phyloP scores from a whole-genome alignment of 129 eudicot species.

The Centella asiatica region DNA sequence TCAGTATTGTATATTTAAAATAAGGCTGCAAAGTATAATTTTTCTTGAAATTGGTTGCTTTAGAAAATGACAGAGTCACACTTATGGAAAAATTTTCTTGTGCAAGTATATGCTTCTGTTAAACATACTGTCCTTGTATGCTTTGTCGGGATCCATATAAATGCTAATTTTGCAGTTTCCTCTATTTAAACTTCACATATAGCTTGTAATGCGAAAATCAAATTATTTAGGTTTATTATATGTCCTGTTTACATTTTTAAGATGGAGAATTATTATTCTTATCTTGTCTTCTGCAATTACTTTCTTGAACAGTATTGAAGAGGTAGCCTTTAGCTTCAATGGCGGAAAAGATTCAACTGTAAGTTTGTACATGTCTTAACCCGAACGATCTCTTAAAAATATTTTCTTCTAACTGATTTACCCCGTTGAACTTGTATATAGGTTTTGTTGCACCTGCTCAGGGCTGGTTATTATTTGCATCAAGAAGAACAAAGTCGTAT shows the following conservation, averaged over 20 bases:
- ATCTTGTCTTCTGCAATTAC: conserved; percentile 4
- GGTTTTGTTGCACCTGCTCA: conserved; percentile 82
- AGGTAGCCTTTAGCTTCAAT: conserved; percentile 95
- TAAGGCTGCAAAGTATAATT: neutral
- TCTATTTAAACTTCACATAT: neutral
- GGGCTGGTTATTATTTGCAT: conserved; percentile 81
- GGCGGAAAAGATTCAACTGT: conserved; percentile 99
- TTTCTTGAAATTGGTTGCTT: no score
- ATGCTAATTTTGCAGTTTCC: no score
- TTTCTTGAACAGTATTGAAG: conserved; percentile 57
- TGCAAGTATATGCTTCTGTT: no score
- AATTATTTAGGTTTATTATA: neutral
- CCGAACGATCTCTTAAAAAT: neutral
- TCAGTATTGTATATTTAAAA: neutral
- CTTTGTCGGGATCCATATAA: no score
- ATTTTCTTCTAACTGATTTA: neutral
- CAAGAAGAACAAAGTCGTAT: conserved; percentile 29
- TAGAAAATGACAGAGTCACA: no score
- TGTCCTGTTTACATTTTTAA: neutral
- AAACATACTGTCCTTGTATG: no score
- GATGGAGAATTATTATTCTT: neutral
- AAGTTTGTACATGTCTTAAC: conserved; percentile 28
- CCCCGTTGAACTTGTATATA: conserved; percentile 13
- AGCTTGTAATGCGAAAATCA: neutral
- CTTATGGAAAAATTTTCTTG: no score